Conservation (phyloP, 495 filamentous ascomycete species). For the Cenococcum geophilum region DNA sequence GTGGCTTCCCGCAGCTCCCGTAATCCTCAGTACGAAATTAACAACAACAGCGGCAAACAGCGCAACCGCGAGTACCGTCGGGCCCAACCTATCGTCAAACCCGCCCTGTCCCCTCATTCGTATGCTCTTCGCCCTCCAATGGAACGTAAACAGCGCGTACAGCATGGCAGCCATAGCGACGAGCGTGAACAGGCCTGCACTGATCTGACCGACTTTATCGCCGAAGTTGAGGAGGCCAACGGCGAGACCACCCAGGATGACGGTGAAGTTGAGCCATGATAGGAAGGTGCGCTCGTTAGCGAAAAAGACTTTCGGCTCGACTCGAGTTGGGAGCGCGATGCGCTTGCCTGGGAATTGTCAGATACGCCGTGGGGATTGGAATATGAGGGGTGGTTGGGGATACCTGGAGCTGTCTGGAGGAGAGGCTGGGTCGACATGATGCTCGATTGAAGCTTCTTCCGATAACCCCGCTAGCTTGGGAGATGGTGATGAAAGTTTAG, state of each 20-base stretch:
- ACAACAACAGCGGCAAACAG: slow-evolving; percentile 80
- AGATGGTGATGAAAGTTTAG: background rate
- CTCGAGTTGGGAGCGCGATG: slow-evolving; percentile 93
- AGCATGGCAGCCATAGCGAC: slow-evolving; percentile 95
- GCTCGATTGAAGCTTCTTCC: slow-evolving; percentile 1
- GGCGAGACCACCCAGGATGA: slow-evolving; percentile 91
- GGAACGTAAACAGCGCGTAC: slow-evolving; percentile 90
- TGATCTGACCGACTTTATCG: slow-evolving; percentile 85
- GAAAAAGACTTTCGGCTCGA: slow-evolving; percentile 99
- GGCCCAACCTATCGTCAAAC: slow-evolving; percentile 92
- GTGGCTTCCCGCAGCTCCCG: slow-evolving; percentile 39
- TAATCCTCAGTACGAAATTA: slow-evolving; percentile 86
- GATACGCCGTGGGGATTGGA: slow-evolving; percentile 8
- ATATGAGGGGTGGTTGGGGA: slow-evolving; percentile 20
- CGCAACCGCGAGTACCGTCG: slow-evolving; percentile 79
- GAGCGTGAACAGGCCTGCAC: slow-evolving; percentile 84
- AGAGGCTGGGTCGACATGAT: slow-evolving; percentile 94
- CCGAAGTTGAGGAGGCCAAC: slow-evolving; percentile 98
- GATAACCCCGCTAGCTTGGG: background rate
- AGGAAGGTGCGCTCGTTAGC: slow-evolving; percentile 99
- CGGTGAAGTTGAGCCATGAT: slow-evolving; percentile 98
- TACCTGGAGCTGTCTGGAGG: slow-evolving; percentile 80
- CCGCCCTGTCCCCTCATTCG: slow-evolving; percentile 83
- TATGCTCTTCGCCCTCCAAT: slow-evolving; percentile 94
- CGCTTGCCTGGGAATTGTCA: slow-evolving; percentile 67